Evolutionary conservation across 1,284 basidiomycete species (phyloP), one percentile per base, ranked within the genome.

Genomic region (Takashimella tepidaria): DNA sequence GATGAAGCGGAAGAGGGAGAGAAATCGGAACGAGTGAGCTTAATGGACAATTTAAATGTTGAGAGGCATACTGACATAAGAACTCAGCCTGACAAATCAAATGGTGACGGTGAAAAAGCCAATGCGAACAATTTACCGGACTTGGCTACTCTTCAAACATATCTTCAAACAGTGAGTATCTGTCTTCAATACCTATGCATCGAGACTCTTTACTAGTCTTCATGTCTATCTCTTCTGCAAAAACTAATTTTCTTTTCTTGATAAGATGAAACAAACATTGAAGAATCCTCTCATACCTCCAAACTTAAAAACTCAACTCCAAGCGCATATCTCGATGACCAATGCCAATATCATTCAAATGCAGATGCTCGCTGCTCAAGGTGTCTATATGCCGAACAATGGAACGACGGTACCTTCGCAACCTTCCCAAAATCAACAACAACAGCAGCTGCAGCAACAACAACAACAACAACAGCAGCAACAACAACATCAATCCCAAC

Each of bases 331-430:
- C 50, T 63, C 68, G 54, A 59, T 67, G 27, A 63, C 70, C 13
- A 64, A 69, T 50, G 57, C 67, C n/a, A 67, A 60, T 25, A 57
- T 73, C 21, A 49, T 69, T 45, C 67, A 70, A 52, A 68, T 71
- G 64, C 71, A 73, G 57, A 62, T 70, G 61, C 54, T 72, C 47
- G 66, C 64, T 2, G 60, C 62, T 6, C 63, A 56, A 53, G 60
- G 55, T n/a, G 53, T 57, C 27, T 23, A 42, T 53, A 26, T 43
- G 42, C 11, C 45, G 21, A 3, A 26, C 22, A 37, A 41, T 16
- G 24, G 21, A 21, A 12, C 12, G 11, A n/a, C n/a, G n/a, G n/a
- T n/a, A n/a, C n/a, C n/a, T n/a, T n/a, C n/a, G n/a, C 31, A 37
- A 37, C 31, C 31, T 8, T 16, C 8, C 8, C 31, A 37, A 37